These are phyloP conservation scores for Domatiomyces globalis DNA, from an alignment of 2,329 filamentous ascomycete species.

Conservation along the genomic window DNA sequence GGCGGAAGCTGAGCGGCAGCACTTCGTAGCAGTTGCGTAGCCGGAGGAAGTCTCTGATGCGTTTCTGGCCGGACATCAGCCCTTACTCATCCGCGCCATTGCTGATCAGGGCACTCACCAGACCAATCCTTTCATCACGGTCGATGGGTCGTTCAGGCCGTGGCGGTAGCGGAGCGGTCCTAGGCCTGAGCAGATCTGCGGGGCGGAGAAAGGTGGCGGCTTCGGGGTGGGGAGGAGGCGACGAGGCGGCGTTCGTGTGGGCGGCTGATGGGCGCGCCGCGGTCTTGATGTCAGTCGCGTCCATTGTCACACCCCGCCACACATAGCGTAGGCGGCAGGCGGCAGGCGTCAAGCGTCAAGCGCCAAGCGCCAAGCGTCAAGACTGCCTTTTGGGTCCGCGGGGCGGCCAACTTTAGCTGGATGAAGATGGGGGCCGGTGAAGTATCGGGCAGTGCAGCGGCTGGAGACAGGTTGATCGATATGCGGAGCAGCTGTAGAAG, in stretches of 20 bases:
- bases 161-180: slow-evolving; percentile 24
- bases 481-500: no score
- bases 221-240: slow-evolving; percentile 22
- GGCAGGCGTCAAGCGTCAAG: background rate
- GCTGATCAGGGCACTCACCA: slow-evolving; percentile 26
- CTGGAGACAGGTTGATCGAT: no score
- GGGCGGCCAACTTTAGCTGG: no score
- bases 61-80: slow-evolving; percentile 43
- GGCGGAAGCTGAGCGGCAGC: slow-evolving; percentile 82
- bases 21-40: slow-evolving; percentile 96
- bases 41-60: slow-evolving; percentile 89
- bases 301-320: background rate
- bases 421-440: no score
- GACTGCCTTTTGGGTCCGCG: background rate
- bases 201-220: slow-evolving; percentile 35
- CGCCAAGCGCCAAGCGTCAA: no score
- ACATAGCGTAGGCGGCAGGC: background rate
- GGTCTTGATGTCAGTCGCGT: background rate
- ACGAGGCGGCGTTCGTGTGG: no score
- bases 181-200: slow-evolving; percentile 33
- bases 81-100: background rate
- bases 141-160: slow-evolving; percentile 33
- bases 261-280: background rate
- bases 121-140: slow-evolving; percentile 35
- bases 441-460: no score